Conservation (phyloP, 257 asterid genomes). For the Paraleonurus japonicus region DNA sequence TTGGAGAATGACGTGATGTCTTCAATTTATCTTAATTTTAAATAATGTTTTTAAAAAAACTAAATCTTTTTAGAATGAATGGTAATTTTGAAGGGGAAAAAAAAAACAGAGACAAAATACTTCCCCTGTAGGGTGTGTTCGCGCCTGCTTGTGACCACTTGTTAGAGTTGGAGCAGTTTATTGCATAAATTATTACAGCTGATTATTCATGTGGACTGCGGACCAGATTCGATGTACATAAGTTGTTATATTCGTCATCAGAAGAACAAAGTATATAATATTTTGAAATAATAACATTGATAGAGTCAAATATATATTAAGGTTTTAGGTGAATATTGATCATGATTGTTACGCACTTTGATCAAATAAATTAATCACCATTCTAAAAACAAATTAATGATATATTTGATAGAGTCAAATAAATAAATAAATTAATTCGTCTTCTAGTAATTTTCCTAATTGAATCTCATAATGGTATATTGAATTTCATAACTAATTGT, state of each 20-base stretch:
- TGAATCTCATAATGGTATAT: neutral
- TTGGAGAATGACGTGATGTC: too few species aligned
- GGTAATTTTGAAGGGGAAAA: too few species aligned
- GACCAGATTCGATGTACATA: constrained; percentile 5
- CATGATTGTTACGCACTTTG: neutral
- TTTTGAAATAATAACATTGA: constrained; percentile 12
- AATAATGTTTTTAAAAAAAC: too few species aligned
- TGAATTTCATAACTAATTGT: neutral
- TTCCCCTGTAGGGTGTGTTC: too few species aligned
- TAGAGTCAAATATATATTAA: neutral
- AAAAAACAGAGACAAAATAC: too few species aligned
- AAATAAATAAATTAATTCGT: neutral
- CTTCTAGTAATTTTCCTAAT: neutral
- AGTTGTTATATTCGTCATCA: neutral
- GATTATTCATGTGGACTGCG: neutral
- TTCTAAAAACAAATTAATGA: neutral
- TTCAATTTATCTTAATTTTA: too few species aligned
- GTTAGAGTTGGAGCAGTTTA: constrained; percentile 3
- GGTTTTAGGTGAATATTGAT: constrained; percentile 15
- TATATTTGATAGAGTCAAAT: neutral
- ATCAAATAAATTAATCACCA: too few species aligned
- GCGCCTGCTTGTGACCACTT: too few species aligned
- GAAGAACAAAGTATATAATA: neutral
- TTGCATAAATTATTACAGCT: constrained; percentile 2
- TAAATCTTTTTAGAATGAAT: too few species aligned